These are phyloP conservation scores for Coprinopsis strossmayeri DNA, from an alignment of 768 basidiomycete genomes.

Conservation along the genomic window DNA sequence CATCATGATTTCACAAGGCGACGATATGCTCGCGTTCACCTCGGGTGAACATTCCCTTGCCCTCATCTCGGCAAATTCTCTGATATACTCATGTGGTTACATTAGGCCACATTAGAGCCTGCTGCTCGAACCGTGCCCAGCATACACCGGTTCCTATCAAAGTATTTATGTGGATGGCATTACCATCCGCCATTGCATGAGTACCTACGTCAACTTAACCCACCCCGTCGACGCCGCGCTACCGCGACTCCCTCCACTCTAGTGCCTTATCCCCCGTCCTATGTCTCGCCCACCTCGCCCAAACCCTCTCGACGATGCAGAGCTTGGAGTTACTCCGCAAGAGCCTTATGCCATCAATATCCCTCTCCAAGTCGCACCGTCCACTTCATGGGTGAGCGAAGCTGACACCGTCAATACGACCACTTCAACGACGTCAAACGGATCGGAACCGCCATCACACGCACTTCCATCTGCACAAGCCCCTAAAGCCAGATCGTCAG, in stretches of 20 bases:
- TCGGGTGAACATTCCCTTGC: constrained; percentile 27
- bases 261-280: neutral
- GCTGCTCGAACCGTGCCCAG: constrained; percentile 11
- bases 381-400: constrained; percentile 10
- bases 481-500: neutral
- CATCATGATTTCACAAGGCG: constrained; percentile 12
- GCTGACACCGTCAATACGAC: constrained; percentile 7
- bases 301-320: constrained; percentile 26
- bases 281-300: constrained; percentile 15
- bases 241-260: neutral
- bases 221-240: neutral
- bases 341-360: constrained; percentile 20
- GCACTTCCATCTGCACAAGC: neutral
- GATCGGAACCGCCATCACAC: constrained; percentile 7
- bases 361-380: constrained; percentile 13
- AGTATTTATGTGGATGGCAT: constrained; percentile 19
- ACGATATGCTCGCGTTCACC: constrained; percentile 25
- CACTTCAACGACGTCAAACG: constrained; percentile 6
- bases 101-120: constrained; percentile 25
- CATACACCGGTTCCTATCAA: constrained; percentile 14
- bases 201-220: constrained; percentile 11
- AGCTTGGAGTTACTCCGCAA: constrained; percentile 28
- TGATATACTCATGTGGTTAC: constrained; percentile 25
- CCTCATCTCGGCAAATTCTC: constrained; percentile 32
- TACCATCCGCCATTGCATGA: constrained; percentile 12